Conservation (phyloP, 2,329 filamentous ascomycete species). For the Arthrinium puccinioides region DNA sequence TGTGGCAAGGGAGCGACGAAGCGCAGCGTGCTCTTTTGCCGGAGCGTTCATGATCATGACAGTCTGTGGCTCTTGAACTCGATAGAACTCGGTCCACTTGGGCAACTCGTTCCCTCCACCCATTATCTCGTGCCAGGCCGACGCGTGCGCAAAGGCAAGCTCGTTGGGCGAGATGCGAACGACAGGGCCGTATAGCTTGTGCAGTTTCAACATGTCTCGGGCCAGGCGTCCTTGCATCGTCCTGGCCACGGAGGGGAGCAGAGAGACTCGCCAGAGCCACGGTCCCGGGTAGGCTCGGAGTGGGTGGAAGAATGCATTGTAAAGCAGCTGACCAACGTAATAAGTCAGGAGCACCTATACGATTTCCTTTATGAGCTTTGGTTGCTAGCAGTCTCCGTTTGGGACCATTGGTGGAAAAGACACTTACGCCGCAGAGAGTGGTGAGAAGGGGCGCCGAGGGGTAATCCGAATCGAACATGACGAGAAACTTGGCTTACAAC, state of each 20-base stretch:
- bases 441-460: no score
- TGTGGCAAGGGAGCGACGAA: neutral
- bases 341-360: neutral
- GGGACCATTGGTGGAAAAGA: no score
- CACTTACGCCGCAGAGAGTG: no score
- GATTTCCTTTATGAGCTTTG: no score
- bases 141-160: constrained; percentile 19
- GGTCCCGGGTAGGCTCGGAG: constrained; percentile 2
- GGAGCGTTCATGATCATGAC: constrained; percentile 4
- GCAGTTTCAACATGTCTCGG: constrained; percentile 17
- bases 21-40: neutral
- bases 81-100: constrained; percentile 2
- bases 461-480: no score
- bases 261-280: constrained; percentile 1
- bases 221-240: constrained; percentile 3
- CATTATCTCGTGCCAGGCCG: constrained; percentile 21
- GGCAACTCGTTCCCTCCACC: constrained; percentile 2
- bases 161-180: constrained; percentile 24
- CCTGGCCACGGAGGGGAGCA: neutral
- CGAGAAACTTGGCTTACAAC: no score
- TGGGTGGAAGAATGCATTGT: constrained; percentile 4
- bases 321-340: neutral
- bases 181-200: constrained; percentile 20
- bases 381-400: no score
- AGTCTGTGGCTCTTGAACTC: neutral